Conservation (phyloP, 2,329 filamentous ascomycete species). For the Microcyclosporella mali region DNA sequence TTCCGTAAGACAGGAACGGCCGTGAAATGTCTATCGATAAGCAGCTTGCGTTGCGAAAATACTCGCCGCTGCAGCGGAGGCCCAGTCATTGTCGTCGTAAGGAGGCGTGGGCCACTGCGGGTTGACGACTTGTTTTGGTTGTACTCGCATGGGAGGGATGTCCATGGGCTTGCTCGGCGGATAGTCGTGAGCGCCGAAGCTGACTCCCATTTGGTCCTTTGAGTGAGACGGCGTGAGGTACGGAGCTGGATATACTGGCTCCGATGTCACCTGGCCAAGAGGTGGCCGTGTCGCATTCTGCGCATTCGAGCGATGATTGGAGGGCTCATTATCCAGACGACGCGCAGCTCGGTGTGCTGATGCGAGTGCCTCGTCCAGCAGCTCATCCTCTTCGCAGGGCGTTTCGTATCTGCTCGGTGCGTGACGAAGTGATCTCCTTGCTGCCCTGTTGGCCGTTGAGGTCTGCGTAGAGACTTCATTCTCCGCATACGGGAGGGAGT, state of each 20-base stretch:
- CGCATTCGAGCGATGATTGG: constrained; percentile 2
- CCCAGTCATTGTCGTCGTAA: constrained; percentile 92
- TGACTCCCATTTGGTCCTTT: constrained; percentile 69
- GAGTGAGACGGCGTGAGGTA: constrained; percentile 72
- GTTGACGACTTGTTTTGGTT: constrained; percentile 44
- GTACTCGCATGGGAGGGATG: constrained; percentile 54
- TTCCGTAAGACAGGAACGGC: constrained; percentile 2
- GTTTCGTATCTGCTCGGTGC: constrained; percentile 85
- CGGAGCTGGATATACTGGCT: constrained; percentile 47
- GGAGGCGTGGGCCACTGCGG: constrained; percentile 92
- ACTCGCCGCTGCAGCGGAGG: constrained; percentile 70
- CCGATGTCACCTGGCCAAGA: constrained; percentile 59
- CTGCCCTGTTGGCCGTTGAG: constrained; percentile 64
- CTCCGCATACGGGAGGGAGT: constrained; percentile 39
- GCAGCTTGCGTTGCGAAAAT: constrained; percentile 66
- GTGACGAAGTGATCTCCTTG: constrained; percentile 65
- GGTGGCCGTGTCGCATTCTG: constrained; percentile 37
- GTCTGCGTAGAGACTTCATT: constrained; percentile 44
- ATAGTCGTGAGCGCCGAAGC: constrained; percentile 62
- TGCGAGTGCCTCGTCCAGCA: constrained; percentile 80
- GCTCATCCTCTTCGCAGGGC: constrained; percentile 91
- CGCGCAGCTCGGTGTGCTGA: constrained; percentile 71
- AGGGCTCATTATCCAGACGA: constrained; percentile 53
- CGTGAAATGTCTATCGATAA: constrained; percentile 23
- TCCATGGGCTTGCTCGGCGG: constrained; percentile 65